Evolutionary conservation across 2,329 filamentous ascomycete genomes (phyloP), one percentile per base, ranked within the genome.

Genomic region (Chaetomium olivaceum): DNA sequence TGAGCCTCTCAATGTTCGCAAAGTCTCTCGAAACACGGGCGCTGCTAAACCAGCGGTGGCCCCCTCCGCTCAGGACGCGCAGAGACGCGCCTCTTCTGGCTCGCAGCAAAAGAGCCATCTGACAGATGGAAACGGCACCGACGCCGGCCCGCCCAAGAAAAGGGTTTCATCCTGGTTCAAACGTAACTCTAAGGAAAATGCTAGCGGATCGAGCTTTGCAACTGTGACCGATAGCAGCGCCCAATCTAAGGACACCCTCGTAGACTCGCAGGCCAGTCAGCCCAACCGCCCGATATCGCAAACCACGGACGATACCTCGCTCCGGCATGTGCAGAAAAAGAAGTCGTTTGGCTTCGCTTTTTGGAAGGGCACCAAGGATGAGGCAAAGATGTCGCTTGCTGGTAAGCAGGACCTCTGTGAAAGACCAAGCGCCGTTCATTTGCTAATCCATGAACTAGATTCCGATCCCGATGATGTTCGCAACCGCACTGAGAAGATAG

Each of bases 341-440:
- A 86, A 82, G 77, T 83, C 78, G 9, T 85, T 87, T 67, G 78
- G 77, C 33, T 80, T 87, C 19, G 77, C 81, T 5, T 87, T 87
- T 68, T 87, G 83, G 84, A 86, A 84, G 73, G 79, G 75, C 56
- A 75, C 69, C 29, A 82, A 80, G 70, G 77, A 74, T 19, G 71
- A 81, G 33, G 72, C 76, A 4, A 76, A 78, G 58, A 80, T 83
- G 78, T 81, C 79, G 2, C 76, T 82, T 63, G 78, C 75, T 65
- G 80, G 82, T 81, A 76, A 75, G 79, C 70, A 31, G 19, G 31
- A 61, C 4, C 25, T 3, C n/a, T 9, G 12, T 9, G 43, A 21
- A n/a, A 23, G 25, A 25, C 7, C 43, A 14, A 11, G 12, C 5
- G 21, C 19, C 25, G 21, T 31, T 2, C 2, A 19, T 23, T 68